A percentile compares a stretch with the other conserved stretches of the same genome.
Evolutionary conservation across 768 basidiomycete species (phyloP).

Genomic region (Suillus paluster): DNA sequence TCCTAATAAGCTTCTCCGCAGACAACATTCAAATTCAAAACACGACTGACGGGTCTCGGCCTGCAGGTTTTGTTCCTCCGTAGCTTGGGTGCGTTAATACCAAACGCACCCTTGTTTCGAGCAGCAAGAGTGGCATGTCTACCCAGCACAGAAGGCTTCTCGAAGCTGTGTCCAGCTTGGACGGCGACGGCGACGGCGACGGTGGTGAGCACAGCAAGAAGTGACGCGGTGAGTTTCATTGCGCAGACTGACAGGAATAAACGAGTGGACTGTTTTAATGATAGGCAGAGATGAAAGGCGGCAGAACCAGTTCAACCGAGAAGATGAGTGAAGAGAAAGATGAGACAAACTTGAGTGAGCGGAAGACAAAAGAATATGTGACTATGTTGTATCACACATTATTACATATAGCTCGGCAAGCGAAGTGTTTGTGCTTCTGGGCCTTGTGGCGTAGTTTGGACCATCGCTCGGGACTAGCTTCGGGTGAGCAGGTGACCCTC

Average conservation of each 20-base stretch:
- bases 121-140: slow-evolving; percentile 32
- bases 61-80: slow-evolving; percentile 6
- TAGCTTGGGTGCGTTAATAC: background rate
- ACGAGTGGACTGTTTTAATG: slow-evolving; percentile 10
- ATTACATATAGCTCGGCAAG: background rate
- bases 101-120: slow-evolving; percentile 21
- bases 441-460: background rate
- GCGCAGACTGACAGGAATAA: slow-evolving; percentile 17
- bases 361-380: background rate
- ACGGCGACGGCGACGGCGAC: slow-evolving; percentile 30
- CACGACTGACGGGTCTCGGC: background rate
- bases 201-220: slow-evolving; percentile 42
- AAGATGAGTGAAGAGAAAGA: background rate
- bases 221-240: slow-evolving; percentile 51
- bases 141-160: slow-evolving; percentile 40
- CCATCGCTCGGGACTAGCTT: background rate
- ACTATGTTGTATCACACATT: background rate
- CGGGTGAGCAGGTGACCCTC: background rate
- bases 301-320: too few relatives aligned
- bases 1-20: background rate
- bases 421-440: background rate
- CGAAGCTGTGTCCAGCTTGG: slow-evolving; percentile 35
- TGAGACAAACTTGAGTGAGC: too few relatives aligned
- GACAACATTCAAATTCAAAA: background rate
- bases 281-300: slow-evolving; percentile 12